Conservation (phyloP, 208 protist genomes). For the Acanthamoeba triangularis region DNA sequence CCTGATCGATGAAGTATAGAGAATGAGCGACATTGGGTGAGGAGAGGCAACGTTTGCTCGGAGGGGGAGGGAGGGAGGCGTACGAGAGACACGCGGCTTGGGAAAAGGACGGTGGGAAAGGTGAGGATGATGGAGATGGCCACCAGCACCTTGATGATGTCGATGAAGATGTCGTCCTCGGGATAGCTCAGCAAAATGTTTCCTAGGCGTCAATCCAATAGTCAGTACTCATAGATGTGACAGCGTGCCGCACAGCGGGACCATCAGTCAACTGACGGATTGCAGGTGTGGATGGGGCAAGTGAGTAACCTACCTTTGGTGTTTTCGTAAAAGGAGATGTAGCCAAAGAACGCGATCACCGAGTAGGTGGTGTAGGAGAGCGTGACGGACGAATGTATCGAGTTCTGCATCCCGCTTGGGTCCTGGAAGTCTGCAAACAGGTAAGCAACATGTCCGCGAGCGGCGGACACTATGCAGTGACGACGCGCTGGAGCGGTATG, state of each 20-base stretch:
- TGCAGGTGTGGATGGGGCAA: background rate
- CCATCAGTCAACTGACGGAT: no score
- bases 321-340: constrained; percentile 30
- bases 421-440: background rate
- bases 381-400: constrained; percentile 15
- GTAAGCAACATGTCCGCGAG: background rate
- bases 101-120: constrained; percentile 22
- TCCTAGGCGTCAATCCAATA: background rate
- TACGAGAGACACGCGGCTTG: constrained; percentile 8
- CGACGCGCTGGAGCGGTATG: background rate
- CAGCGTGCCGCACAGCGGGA: no score
- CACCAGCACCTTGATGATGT: constrained; percentile 41
- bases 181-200: constrained; percentile 41
- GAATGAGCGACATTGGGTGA: background rate
- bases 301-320: background rate
- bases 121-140: constrained; percentile 35
- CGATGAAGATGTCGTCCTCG: constrained; percentile 43
- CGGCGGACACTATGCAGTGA: background rate
- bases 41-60: background rate
- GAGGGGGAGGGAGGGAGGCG: background rate
- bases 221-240: no score
- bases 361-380: constrained; percentile 24
- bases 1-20: background rate
- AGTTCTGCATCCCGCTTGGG: background rate
- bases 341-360: constrained; percentile 29